phyloP scores from a whole-genome alignment of 1,284 basidiomycete genomes.

The Sporisorium sorghi region DNA sequence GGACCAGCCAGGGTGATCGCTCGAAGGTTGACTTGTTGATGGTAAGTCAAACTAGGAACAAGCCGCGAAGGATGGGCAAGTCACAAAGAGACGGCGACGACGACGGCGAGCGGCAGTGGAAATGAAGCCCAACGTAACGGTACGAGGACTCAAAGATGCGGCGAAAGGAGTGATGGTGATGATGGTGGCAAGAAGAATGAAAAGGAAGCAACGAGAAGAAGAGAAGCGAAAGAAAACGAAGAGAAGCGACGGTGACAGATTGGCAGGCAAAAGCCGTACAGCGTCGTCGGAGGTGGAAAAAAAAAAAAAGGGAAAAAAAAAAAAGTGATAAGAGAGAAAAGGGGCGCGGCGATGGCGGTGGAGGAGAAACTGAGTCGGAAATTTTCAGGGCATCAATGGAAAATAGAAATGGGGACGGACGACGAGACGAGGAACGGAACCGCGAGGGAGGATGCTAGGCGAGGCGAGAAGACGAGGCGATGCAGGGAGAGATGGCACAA shows the following conservation, averaged over 20 bases:
- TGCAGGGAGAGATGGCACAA: not conserved
- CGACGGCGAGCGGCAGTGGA: not conserved
- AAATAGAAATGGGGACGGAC: slow-evolving; percentile 1
- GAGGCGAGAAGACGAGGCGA: slow-evolving; percentile 6
- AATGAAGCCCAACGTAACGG: not conserved
- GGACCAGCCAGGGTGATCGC: slow-evolving; percentile 17
- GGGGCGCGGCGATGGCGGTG: not conserved
- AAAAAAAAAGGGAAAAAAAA: too few species aligned
- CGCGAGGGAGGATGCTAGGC: not conserved
- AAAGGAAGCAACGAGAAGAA: not conserved
- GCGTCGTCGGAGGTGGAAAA: slow-evolving; percentile 15
- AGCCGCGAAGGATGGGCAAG: not conserved
- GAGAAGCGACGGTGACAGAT: too few species aligned
- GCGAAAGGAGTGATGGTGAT: not conserved
- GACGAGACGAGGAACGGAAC: not conserved
- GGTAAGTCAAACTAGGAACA: not conserved
- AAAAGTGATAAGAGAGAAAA: slow-evolving; percentile 2
- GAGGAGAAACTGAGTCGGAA: not conserved
- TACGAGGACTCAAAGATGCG: not conserved
- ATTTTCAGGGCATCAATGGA: slow-evolving; percentile 2
- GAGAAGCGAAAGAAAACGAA: not conserved
- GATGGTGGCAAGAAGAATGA: not conserved
- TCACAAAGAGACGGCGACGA: not conserved
- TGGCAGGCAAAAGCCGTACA: slow-evolving; percentile 26
- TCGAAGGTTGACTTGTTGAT: not conserved